Conservation (phyloP, 2,329 filamentous ascomycete species). For the Botrytis paeoniae region DNA sequence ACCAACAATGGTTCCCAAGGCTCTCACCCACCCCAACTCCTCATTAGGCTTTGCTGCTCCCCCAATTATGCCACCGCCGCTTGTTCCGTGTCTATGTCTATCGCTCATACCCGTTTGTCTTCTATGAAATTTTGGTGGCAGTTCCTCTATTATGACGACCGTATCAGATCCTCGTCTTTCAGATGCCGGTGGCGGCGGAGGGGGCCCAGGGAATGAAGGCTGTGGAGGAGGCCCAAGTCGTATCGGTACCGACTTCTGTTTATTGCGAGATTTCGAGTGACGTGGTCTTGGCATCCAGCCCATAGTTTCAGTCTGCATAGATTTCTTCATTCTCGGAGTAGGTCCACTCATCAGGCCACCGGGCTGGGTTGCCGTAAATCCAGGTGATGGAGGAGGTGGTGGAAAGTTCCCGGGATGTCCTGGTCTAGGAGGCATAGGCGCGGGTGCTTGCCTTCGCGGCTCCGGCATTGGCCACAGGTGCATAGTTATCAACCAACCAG, state of each 20-base stretch:
- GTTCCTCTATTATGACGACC: not conserved
- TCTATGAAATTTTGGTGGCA: not conserved
- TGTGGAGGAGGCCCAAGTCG: not conserved
- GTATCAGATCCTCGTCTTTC: not conserved
- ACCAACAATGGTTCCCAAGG: constrained; percentile 8
- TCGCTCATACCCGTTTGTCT: not conserved
- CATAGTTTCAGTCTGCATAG: not conserved
- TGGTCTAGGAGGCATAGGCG: not conserved
- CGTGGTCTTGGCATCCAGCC: not conserved
- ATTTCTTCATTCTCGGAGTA: not conserved
- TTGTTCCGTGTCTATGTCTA: not conserved
- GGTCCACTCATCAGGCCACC: not conserved
- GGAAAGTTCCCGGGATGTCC: not conserved
- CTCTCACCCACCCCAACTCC: constrained; percentile 12
- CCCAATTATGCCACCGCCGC: not conserved
- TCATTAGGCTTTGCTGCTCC: not conserved
- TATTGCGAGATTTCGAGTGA: not conserved
- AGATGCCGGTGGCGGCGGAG: not conserved
- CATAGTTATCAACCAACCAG: constrained; percentile 70
- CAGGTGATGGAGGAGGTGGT: not conserved
- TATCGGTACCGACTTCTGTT: not conserved
- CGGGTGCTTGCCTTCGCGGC: constrained; percentile 8
- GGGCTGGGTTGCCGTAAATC: not conserved
- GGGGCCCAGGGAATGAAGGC: not conserved
- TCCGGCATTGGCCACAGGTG: constrained; percentile 59